Percentiles rank a stretch among this genome's conserved stretches.
Evolutionary conservation across 73 alveolate genomes (phyloP).

Genomic region (Paramecium sonneborni): DNA sequence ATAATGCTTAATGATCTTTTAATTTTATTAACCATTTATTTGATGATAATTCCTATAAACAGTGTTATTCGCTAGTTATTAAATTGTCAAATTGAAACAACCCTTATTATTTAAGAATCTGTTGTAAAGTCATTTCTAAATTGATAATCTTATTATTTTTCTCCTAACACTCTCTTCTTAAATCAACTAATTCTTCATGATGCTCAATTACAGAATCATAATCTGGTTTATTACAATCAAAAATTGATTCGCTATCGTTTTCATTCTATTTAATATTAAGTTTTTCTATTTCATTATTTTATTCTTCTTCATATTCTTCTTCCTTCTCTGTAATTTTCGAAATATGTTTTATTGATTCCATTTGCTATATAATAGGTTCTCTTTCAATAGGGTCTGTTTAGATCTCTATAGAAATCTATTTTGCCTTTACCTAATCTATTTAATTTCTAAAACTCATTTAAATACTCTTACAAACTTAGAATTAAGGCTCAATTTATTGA

Average conservation of each 20-base stretch:
- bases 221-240: constrained; percentile 19
- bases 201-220: constrained; percentile 18
- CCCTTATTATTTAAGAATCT: not conserved
- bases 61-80: not conserved
- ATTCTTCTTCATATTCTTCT: constrained; percentile 1
- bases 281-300: not conserved
- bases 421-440: not conserved
- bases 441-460: not conserved
- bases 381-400: not conserved
- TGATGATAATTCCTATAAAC: not conserved
- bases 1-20: constrained; percentile 15
- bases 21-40: constrained; percentile 8
- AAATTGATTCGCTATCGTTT: not conserved
- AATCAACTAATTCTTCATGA: constrained; percentile 23
- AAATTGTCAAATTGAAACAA: not conserved
- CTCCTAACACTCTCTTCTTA: not conserved
- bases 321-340: constrained; percentile 6
- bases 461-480: not conserved
- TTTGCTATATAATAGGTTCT: not conserved
- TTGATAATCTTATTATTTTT: not conserved
- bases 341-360: not conserved
- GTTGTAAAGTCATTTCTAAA: not conserved
- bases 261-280: not conserved
- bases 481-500: not conserved
- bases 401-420: not conserved